Base-by-base conservation (phyloP, 2,329 filamentous ascomycete genomes). In the Madurella mycetomatis region DNA sequence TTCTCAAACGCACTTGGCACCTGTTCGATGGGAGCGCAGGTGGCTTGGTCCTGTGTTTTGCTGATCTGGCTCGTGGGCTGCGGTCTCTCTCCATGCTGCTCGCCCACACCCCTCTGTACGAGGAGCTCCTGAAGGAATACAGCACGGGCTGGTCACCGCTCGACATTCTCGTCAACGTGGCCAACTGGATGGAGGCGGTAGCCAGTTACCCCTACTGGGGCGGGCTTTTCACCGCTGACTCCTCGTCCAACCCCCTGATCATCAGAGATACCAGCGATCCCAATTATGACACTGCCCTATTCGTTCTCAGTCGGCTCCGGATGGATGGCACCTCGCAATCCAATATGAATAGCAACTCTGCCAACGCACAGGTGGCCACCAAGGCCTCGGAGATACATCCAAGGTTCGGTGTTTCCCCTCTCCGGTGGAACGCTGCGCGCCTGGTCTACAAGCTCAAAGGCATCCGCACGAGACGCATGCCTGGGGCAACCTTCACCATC, bases 161-260 rank as follows among this genome's bases (percentile, higher is more conserved):
- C 2, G 54, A 60, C 34, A 39, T 59, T 1, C 54, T 63, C n/a
- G 25, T 49, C 44, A 53, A 58, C 19, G 46, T 41, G 1, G 61
- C 58, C 34, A 44, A 46, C 43, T 57, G 51, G 43, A 51, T 56
- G 46, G 61, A 62, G 45, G 47, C 45, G 9, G 40, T 59, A 8
- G 59, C 57, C 1, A 54, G 54, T 42, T 61, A 56, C 17, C 56
- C 61, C 4, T 62, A 19, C 41, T 60, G 60, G 61, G 16, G 46
- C 2, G 40, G 51, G 9, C 9, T 59, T 12, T 45, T 54, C 9
- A 32, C 19, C 3, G 34, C 13, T 8, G 16, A 19, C 30, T 40
- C 45, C 2, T 16, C n/a, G n/a, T n/a, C 39, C 17, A 40, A 47
- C 32, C 43, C 48, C 2, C 49, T 58, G 12, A 16, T 41, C 11